Evolutionary conservation across 306 rosid species (phyloP), one percentile per base, ranked within the genome.

Genomic region (Pterocarpus santalinus): DNA sequence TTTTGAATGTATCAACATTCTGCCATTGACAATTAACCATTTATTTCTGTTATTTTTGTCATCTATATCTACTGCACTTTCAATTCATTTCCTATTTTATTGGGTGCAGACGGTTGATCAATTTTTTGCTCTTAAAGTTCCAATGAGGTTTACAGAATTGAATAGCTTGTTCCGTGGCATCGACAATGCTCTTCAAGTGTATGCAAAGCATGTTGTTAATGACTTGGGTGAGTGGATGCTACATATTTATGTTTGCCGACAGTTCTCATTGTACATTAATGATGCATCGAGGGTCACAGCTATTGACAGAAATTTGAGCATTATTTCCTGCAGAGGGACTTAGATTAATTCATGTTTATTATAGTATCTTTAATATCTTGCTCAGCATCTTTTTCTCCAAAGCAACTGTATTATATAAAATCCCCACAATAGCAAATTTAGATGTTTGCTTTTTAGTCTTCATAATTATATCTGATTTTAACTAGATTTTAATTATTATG

Each of bases 161-260:
- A 93, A 79, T 86, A 77, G 97, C 85, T 81, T 95, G 89, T 90
- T 91, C 81, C 97, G 99, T 35, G 99, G 99, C 70, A 88, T 95
- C 3, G 99, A 95, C 88, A 95, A 95, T 88, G 98, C 94, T 44
- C 94, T 93, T 88, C 99, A 95, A 82, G 92, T 86, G 44, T 95
- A 90, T 86, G 91, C 92, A 35, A 93, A 89, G 75, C 86, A 67
- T 60, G 93, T 88, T 78, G 90, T 88, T 85, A 89, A 87, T 72
- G 89, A 89, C 80, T 82, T 93, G 84, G 94, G 99, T 95, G 75
- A 82, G 98, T 83, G 63, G 53, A 71, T 56, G 13, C 74, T 62
- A 22, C 39, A 34, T 36, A 33, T 61, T 53, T 65, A 79, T 57
- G 69, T 82, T 73, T 65, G 65, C 22, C 38, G 77, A 80, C 8